These are phyloP conservation scores for Leccinum pellstonianum DNA, from an alignment of 768 basidiomycete species.

Conservation along the genomic window DNA sequence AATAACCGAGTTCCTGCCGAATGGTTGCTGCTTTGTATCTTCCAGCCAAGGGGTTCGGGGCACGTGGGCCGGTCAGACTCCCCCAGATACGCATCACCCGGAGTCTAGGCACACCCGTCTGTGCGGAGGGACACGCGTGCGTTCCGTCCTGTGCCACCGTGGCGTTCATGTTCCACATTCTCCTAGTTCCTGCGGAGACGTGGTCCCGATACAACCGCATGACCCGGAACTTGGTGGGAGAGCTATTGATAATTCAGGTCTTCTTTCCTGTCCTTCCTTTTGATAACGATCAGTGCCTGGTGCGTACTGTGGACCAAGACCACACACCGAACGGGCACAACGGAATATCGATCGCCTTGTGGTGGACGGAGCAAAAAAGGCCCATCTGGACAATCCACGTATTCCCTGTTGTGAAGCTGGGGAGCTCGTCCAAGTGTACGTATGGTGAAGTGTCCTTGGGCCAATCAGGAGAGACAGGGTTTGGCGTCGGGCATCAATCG, in stretches of 20 bases:
- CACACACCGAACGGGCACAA: background rate
- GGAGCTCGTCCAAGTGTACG: background rate
- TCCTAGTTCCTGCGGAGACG: background rate
- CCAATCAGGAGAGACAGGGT: background rate
- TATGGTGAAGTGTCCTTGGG: background rate
- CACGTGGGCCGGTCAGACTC: background rate
- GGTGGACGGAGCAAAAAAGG: background rate
- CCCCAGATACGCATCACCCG: background rate
- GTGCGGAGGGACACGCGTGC: background rate
- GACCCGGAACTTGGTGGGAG: background rate
- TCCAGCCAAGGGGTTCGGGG: background rate
- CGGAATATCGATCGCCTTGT: background rate
- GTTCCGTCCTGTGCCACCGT: background rate
- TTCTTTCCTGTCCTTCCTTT: background rate
- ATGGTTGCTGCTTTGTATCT: background rate
- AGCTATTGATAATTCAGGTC: background rate
- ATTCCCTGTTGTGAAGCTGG: background rate
- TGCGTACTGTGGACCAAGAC: background rate
- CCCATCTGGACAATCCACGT: background rate
- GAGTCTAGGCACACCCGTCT: background rate
- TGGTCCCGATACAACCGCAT: background rate
- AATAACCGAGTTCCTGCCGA: slow-evolving; percentile 1
- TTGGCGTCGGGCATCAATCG: background rate
- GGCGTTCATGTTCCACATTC: background rate
- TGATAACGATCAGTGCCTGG: slow-evolving; percentile 11